Percentiles rank a stretch among this genome's conserved stretches.
phyloP scores from a whole-genome alignment of 805 yeast genomes.

The Clavispora fructus region DNA sequence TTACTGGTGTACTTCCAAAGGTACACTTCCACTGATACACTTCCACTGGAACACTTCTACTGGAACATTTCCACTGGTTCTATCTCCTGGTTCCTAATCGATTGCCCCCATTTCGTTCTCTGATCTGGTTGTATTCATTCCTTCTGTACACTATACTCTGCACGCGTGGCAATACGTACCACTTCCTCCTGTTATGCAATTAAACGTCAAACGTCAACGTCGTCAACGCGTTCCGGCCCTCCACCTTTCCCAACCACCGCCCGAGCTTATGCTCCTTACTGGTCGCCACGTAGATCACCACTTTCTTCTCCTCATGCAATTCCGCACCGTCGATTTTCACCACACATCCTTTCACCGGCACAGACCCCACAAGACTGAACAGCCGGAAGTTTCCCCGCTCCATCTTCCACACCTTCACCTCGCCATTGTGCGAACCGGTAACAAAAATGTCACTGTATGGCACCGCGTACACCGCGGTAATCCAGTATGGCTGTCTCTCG shows the following conservation, averaged over 20 bases:
- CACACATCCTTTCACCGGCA: constrained; percentile 66
- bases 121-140: no score
- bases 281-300: constrained; percentile 53
- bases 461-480: constrained; percentile 73
- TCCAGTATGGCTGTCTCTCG: constrained; percentile 73
- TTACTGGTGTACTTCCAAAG: no score
- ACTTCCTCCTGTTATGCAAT: constrained; percentile 3
- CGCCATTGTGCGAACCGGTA: constrained; percentile 86
- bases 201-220: constrained; percentile 28
- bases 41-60: no score
- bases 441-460: constrained; percentile 83
- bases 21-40: no score
- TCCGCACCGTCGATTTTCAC: constrained; percentile 57
- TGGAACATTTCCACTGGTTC: no score
- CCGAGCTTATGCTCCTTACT: constrained; percentile 87
- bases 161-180: no score
- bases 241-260: constrained; percentile 66
- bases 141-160: neutral
- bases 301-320: constrained; percentile 42
- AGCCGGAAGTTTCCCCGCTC: constrained; percentile 53
- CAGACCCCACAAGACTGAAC: constrained; percentile 51
- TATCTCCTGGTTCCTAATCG: no score
- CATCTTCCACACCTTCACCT: constrained; percentile 72
- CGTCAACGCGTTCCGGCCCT: constrained; percentile 66
- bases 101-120: no score